A percentile compares a stretch with the other conserved stretches of the same genome.
Conservation (phyloP, 495 filamentous ascomycete genomes). For the Clavariopsis aquatica region DNA sequence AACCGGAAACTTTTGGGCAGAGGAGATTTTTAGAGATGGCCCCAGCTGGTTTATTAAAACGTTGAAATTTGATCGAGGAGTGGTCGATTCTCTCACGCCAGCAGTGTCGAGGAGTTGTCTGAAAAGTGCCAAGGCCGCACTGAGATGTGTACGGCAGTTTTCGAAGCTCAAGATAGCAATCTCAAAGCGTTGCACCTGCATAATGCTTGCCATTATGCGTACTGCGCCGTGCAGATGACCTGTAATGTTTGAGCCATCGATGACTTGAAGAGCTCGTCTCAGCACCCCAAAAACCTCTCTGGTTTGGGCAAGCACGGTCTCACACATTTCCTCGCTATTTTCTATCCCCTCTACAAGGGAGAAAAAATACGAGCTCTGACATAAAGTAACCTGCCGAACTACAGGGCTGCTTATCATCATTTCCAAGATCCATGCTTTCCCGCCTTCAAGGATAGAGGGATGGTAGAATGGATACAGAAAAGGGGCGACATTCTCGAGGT, state of each 20-base stretch:
- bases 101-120: constrained; percentile 45
- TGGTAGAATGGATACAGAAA: constrained; percentile 60
- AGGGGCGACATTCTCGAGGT: constrained; percentile 56
- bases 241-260: constrained; percentile 41
- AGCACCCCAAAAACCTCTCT: constrained; percentile 49
- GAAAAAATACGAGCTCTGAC: constrained; percentile 51
- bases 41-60: constrained; percentile 38
- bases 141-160: constrained; percentile 55
- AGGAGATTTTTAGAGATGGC: constrained; percentile 17
- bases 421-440: constrained; percentile 56
- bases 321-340: constrained; percentile 41
- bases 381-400: constrained; percentile 50
- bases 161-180: constrained; percentile 48
- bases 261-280: constrained; percentile 47
- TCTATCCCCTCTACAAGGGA: constrained; percentile 39
- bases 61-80: constrained; percentile 31
- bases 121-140: constrained; percentile 53
- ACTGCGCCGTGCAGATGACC: constrained; percentile 42
- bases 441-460: constrained; percentile 51
- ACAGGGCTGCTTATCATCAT: constrained; percentile 54
- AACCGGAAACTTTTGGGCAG: constrained; percentile 33
- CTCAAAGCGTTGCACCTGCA: constrained; percentile 57
- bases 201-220: constrained; percentile 55
- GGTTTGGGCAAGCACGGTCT: constrained; percentile 47
- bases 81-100: constrained; percentile 1